These are phyloP conservation scores for Kodamaea laetipori DNA, from an alignment of 805 yeast genomes.

Conservation along the genomic window DNA sequence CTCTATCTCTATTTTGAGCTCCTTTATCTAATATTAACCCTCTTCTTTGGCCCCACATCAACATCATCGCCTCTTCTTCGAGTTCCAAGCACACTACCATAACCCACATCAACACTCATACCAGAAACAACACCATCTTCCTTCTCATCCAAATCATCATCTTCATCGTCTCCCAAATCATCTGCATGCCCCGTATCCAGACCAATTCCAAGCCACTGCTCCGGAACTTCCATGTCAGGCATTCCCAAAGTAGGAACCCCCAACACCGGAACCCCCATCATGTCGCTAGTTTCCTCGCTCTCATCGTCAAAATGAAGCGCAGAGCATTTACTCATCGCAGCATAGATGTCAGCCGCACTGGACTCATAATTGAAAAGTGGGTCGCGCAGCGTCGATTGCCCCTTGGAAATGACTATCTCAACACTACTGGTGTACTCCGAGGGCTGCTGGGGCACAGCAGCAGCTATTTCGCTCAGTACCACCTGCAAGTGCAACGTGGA, in stretches of 20 bases:
- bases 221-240: conserved; percentile 27
- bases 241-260: conserved; percentile 13
- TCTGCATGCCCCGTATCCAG: conserved; percentile 39
- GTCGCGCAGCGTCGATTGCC: conserved; percentile 5
- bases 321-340: conserved; percentile 40
- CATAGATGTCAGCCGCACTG: conserved; percentile 25
- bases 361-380: conserved; percentile 16
- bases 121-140: conserved; percentile 34
- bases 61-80: conserved; percentile 30
- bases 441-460: conserved; percentile 13
- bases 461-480: conserved; percentile 22
- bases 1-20: too few species aligned
- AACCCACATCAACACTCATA: conserved; percentile 46
- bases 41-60: conserved; percentile 15
- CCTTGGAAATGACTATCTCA: conserved; percentile 19
- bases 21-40: conserved; percentile 10
- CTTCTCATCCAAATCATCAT: conserved; percentile 11
- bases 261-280: not conserved
- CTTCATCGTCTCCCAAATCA: conserved; percentile 29
- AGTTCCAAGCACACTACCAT: conserved; percentile 37
- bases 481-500: conserved; percentile 36
- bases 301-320: conserved; percentile 38
- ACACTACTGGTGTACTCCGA: conserved; percentile 25
- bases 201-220: conserved; percentile 22
- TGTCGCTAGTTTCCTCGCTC: conserved; percentile 17